Evolutionary conservation across 768 basidiomycete genomes (phyloP).

Genomic region (Panellus pusillus): DNA sequence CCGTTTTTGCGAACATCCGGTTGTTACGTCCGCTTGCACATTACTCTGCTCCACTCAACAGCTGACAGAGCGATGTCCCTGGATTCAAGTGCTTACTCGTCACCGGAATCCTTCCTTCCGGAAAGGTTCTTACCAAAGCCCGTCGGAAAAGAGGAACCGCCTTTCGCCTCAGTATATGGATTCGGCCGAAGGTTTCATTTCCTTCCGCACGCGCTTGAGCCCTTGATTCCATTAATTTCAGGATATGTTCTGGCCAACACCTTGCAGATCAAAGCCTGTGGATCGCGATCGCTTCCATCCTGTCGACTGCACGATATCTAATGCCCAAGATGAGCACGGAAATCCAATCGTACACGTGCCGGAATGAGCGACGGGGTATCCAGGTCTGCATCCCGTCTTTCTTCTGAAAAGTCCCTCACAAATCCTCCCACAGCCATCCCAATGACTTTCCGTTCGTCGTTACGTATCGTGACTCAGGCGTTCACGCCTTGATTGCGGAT

Average conservation of each 20-base stretch:
- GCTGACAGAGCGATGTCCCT: slow-evolving; percentile 26
- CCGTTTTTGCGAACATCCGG: slow-evolving; percentile 25
- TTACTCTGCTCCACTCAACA: neutral
- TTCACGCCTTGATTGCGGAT: too few relatives aligned
- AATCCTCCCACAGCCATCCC: slow-evolving; percentile 5
- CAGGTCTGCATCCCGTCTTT: neutral
- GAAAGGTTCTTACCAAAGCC: slow-evolving; percentile 26
- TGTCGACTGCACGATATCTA: slow-evolving; percentile 22
- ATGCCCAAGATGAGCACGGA: slow-evolving; percentile 23
- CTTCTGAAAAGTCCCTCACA: neutral
- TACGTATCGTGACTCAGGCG: neutral
- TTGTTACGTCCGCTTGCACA: neutral
- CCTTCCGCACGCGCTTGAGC: slow-evolving; percentile 12
- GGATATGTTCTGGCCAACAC: slow-evolving; percentile 29
- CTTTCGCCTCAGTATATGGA: slow-evolving; percentile 21
- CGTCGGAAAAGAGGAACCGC: slow-evolving; percentile 21
- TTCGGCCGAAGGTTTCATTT: slow-evolving; percentile 25
- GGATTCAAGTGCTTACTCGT: slow-evolving; percentile 22
- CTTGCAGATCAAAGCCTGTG: slow-evolving; percentile 21
- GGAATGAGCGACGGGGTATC: slow-evolving; percentile 12
- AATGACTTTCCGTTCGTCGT: slow-evolving; percentile 4
- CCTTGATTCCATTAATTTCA: slow-evolving; percentile 2
- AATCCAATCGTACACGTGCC: slow-evolving; percentile 9
- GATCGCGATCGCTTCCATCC: slow-evolving; percentile 22
- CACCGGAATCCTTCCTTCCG: slow-evolving; percentile 27